Conservation (phyloP, 1,139 yeast species). For the Wickerhamiella infanticola region DNA sequence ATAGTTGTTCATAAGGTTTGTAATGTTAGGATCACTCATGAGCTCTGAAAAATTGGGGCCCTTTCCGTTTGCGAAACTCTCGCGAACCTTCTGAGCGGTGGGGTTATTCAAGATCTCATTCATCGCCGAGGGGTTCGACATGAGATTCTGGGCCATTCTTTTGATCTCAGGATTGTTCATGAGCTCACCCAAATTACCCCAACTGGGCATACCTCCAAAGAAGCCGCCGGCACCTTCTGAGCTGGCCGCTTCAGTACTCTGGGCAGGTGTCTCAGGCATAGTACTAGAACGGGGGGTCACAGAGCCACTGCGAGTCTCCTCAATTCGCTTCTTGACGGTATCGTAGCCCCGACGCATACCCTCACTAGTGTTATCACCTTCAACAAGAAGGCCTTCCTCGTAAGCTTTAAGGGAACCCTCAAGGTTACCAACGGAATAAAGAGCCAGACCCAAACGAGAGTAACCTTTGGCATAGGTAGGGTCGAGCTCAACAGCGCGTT, state of each 20-base stretch:
- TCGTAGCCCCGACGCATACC: constrained; percentile 91
- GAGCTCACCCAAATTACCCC: constrained; percentile 60
- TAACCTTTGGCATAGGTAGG: constrained; percentile 81
- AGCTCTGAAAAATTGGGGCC: constrained; percentile 50
- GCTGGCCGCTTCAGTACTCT: constrained; percentile 10
- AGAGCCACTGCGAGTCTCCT: constrained; percentile 29
- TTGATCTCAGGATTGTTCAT: constrained; percentile 73
- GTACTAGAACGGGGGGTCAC: constrained; percentile 17
- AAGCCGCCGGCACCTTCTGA: constrained; percentile 25
- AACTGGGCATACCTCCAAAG: constrained; percentile 53
- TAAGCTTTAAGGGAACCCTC: constrained; percentile 85
- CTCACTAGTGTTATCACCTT: constrained; percentile 71
- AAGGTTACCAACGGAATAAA: constrained; percentile 78
- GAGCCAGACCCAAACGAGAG: constrained; percentile 88
- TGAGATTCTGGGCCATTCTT: constrained; percentile 68
- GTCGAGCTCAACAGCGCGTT: constrained; percentile 60
- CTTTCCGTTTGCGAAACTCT: constrained; percentile 22
- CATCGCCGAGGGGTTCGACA: constrained; percentile 75
- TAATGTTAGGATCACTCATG: constrained; percentile 69
- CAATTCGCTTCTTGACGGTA: constrained; percentile 76
- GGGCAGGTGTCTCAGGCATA: constrained; percentile 16
- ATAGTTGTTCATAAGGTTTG: constrained; percentile 36
- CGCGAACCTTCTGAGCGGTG: constrained; percentile 20
- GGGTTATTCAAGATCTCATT: constrained; percentile 70
- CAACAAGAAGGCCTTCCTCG: constrained; percentile 69